Base-by-base conservation (phyloP, 1,139 yeast genomes). In the Magnusiomyces tetraspermus region DNA sequence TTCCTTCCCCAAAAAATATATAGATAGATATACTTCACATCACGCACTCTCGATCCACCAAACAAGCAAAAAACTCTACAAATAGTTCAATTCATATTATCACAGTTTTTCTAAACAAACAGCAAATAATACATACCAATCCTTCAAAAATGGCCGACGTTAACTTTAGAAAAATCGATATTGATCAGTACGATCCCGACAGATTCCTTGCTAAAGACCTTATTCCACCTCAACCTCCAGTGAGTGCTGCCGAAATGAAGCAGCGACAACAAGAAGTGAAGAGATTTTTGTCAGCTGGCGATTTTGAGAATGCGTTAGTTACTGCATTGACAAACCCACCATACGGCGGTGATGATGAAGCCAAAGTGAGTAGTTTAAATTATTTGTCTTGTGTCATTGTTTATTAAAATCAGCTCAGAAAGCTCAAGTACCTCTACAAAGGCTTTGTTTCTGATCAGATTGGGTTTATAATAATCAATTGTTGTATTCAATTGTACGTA, bases 111-210 rank as follows among this genome's bases (percentile, higher is more conserved):
- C n/a, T n/a, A n/a, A n/a, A n/a, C n/a, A n/a, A n/a, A n/a, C n/a
- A n/a, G n/a, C n/a, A n/a, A n/a, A 8, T 28, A 28, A 28, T 28
- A 28, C 31, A 6, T 8, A 28, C 31, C 6, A 6, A 28, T 28
- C 4, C 10, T 13, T 13, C 10, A 33, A 15, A 8, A 47, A 54
- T 54, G 57, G 49, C 49, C 30, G 57, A 54, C 19, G 51, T 59
- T 47, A 64, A 67, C 55, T 71, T 70, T 59, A 63, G 98, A 77
- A 81, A 90, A 76, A 86, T 90, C 62, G 96, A 92, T 67, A 82
- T 92, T 55, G 97, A 92, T 69, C 87, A 89, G 24, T 81, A 82
- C 62, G 97, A 90, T 64, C 85, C 95, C 5, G 96, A 88, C 52
- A 78, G 78, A 55, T 81, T 82, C 61, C 70, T 86, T 59, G 73